These are phyloP conservation scores for Metarhizium sp. DNA, from an alignment of 2,329 filamentous ascomycete genomes.

Conservation along the genomic window DNA sequence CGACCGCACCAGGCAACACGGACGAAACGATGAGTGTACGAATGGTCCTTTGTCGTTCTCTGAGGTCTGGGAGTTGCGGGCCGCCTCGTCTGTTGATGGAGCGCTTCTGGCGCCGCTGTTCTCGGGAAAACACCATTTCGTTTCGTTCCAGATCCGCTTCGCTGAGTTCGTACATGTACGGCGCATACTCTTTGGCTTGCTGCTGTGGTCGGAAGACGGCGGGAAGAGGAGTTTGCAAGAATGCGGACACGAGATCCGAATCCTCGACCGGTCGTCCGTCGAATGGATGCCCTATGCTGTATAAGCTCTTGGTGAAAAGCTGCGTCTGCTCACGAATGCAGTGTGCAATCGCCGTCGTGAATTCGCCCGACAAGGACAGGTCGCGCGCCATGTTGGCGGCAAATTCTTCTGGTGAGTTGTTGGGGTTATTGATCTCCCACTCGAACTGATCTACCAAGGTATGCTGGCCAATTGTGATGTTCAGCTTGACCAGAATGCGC, in stretches of 20 bases:
- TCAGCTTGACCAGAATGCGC: slow-evolving; percentile 90
- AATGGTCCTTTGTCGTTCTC: slow-evolving; percentile 87
- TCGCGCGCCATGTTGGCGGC: slow-evolving; percentile 82
- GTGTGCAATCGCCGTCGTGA: slow-evolving; percentile 94
- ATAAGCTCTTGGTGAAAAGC: slow-evolving; percentile 86
- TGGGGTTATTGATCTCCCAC: slow-evolving; percentile 95
- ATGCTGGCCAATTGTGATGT: slow-evolving; percentile 93
- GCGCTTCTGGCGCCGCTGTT: slow-evolving; percentile 89
- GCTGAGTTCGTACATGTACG: slow-evolving; percentile 88
- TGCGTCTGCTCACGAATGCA: slow-evolving; percentile 95
- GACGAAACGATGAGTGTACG: slow-evolving; percentile 87
- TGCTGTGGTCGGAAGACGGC: slow-evolving; percentile 84
- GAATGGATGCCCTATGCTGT: slow-evolving; percentile 88
- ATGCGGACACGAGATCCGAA: slow-evolving; percentile 74
- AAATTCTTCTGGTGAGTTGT: slow-evolving; percentile 92
- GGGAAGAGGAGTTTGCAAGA: slow-evolving; percentile 74
- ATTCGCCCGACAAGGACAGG: slow-evolving; percentile 85
- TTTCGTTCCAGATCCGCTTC: slow-evolving; percentile 84
- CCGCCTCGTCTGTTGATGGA: slow-evolving; percentile 91
- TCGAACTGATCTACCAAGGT: slow-evolving; percentile 96
- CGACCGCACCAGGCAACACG: slow-evolving; percentile 78
- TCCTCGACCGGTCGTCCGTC: slow-evolving; percentile 91
- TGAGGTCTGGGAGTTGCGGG: slow-evolving; percentile 88
- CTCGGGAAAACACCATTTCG: slow-evolving; percentile 85
- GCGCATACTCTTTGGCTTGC: slow-evolving; percentile 86